Base-by-base conservation (phyloP, 108 stramenopile genomes). In the Licmophora abbreviata region DNA sequence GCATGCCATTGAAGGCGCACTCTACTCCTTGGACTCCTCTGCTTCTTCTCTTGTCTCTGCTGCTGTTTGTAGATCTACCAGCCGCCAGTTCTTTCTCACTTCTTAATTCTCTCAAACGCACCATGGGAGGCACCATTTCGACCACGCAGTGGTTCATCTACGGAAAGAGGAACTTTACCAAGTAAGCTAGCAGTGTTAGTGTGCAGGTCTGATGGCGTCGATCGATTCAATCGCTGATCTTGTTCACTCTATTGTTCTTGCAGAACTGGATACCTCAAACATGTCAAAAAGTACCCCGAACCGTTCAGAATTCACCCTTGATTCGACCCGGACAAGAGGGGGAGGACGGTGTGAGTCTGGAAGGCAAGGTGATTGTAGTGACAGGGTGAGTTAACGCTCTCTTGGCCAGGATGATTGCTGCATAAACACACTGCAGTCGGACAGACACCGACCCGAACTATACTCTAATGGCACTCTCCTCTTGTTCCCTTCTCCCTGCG, bases 141-240 rank as follows among this genome's bases (percentile, higher is more conserved):
- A 62, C 72, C 15, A 81, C 88, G 5, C 83, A 85, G 56, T 89
- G 79, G 53, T 82, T 63, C 48, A 51, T 89, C 21, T 74, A 71
- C 46, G 88, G 88, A 15, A 82, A 75, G 51, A 68, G 59, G 44
- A 61, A 83, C 52, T 89, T 77, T 51, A 89, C 88, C 21, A 60
- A 83, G 71, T 71, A 56, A 59, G 69, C 55, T 41, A 23, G n/a
- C n/a, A n/a, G n/a, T n/a, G n/a, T n/a, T n/a, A n/a, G n/a, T n/a
- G n/a, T n/a, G n/a, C n/a, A n/a, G n/a, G n/a, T n/a, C n/a, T n/a
- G n/a, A n/a, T n/a, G n/a, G n/a, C n/a, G n/a, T n/a, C n/a, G n/a
- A n/a, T n/a, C n/a, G n/a, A n/a, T n/a, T n/a, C n/a, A n/a, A n/a
- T n/a, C n/a, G n/a, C n/a, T n/a, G n/a, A n/a, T n/a, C n/a, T n/a